A percentile compares a stretch with the other conserved stretches of the same genome.
These are phyloP conservation scores for Ballota nigra DNA, from an alignment of 257 asterid genomes.

Conservation along the genomic window DNA sequence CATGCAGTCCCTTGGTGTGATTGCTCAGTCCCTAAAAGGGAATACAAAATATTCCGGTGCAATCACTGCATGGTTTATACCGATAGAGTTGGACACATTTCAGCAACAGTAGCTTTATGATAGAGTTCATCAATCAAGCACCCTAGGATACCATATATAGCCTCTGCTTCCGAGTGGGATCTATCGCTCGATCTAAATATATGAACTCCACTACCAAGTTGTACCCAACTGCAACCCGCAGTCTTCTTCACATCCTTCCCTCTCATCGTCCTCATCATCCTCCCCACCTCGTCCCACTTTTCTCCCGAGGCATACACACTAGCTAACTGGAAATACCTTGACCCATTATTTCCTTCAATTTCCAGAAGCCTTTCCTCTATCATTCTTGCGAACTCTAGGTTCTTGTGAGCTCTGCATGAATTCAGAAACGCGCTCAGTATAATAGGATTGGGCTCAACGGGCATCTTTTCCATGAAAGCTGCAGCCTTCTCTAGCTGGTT, in stretches of 20 bases:
- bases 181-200: constrained; percentile 61
- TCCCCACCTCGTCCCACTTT: constrained; percentile 80
- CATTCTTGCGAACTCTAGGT: constrained; percentile 58
- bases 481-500: constrained; percentile 69
- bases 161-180: constrained; percentile 57
- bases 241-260: constrained; percentile 65
- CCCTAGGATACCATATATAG: constrained; percentile 43
- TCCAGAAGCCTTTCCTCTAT: constrained; percentile 60
- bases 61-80: neutral
- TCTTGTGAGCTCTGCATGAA: constrained; percentile 66
- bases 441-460: constrained; percentile 57
- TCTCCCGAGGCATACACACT: constrained; percentile 74
- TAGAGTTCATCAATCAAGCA: constrained; percentile 50
- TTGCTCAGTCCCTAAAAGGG: too few relatives aligned
- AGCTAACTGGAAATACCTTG: constrained; percentile 79
- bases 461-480: constrained; percentile 56
- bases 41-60: neutral
- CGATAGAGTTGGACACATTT: neutral
- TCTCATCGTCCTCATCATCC: constrained; percentile 88
- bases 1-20: neutral
- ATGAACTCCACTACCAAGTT: constrained; percentile 48
- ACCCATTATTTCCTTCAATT: constrained; percentile 56
- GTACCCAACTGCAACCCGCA: constrained; percentile 88
- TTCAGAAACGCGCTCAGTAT: constrained; percentile 67
- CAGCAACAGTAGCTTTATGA: constrained; percentile 21